A percentile compares a stretch with the other conserved stretches of the same genome.
Evolutionary conservation across 345 rosid genomes (phyloP).

Genomic region (Eucalyptus tenuipes): DNA sequence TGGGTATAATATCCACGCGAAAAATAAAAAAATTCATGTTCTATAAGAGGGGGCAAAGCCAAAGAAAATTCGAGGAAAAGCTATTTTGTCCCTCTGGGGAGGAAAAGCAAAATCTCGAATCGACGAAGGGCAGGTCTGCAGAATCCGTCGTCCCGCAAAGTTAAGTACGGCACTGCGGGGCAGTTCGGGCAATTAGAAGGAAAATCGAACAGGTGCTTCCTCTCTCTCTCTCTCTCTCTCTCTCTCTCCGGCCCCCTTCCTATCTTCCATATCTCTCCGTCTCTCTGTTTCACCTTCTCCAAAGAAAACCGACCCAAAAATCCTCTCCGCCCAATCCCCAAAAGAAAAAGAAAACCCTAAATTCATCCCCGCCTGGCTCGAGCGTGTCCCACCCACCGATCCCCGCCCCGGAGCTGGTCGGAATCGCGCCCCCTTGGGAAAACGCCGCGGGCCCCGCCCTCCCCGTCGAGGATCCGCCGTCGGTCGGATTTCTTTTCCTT

Average conservation of each 20-base stretch:
- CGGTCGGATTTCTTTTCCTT: neutral
- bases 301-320: slow-evolving; percentile 2
- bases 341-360: slow-evolving; percentile 6
- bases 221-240: neutral
- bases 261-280: neutral
- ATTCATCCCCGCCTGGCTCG: neutral
- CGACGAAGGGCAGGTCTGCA: neutral
- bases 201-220: neutral
- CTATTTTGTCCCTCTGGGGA: neutral
- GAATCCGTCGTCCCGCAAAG: neutral
- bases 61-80: neutral
- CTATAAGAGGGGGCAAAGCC: neutral
- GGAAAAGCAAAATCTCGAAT: neutral
- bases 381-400: no score
- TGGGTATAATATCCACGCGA: neutral
- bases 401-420: neutral
- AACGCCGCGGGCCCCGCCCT: neutral
- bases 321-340: neutral
- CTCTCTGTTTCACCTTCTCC: neutral
- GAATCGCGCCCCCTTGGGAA: neutral
- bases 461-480: neutral
- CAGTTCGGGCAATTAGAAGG: neutral
- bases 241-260: neutral
- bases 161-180: neutral
- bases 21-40: neutral